Evolutionary conservation across 768 basidiomycete genomes (phyloP).

Genomic region (Hygrophorus pudorinus): DNA sequence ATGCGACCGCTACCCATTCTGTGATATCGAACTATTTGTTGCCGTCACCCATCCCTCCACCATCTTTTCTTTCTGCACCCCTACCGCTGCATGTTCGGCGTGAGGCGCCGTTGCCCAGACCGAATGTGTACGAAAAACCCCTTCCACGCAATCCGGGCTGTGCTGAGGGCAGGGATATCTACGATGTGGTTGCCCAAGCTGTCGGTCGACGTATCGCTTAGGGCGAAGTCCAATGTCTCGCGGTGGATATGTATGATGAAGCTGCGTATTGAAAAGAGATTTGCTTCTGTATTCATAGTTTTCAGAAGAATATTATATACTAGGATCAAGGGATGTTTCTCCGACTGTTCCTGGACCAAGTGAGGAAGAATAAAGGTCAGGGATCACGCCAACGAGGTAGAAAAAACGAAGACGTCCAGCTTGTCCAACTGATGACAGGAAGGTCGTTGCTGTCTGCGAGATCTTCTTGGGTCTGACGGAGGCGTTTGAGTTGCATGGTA

Average conservation of each 20-base stretch:
- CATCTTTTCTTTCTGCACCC: background rate
- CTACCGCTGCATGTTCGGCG: background rate
- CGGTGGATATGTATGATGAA: too few relatives aligned
- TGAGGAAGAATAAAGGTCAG: conserved; percentile 5
- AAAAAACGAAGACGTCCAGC: conserved; percentile 40
- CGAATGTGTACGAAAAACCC: background rate
- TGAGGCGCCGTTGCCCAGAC: background rate
- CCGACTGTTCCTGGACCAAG: conserved; percentile 68
- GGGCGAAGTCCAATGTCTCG: too few relatives aligned
- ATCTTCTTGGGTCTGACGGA: conserved; percentile 66
- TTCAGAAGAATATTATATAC: too few relatives aligned
- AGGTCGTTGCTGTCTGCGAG: conserved; percentile 62
- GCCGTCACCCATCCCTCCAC: background rate
- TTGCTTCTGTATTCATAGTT: too few relatives aligned
- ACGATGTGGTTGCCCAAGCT: background rate
- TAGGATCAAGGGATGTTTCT: conserved; percentile 73
- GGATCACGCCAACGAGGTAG: background rate
- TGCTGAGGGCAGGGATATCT: background rate
- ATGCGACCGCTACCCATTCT: background rate
- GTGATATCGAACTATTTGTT: background rate
- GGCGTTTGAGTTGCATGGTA: conserved; percentile 88
- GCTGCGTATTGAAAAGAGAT: too few relatives aligned
- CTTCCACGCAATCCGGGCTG: background rate
- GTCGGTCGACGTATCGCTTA: background rate
- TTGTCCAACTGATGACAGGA: conserved; percentile 80